These are phyloP conservation scores for Xylariaceae sp. DNA, from an alignment of 2,329 filamentous ascomycete species.

Conservation along the genomic window DNA sequence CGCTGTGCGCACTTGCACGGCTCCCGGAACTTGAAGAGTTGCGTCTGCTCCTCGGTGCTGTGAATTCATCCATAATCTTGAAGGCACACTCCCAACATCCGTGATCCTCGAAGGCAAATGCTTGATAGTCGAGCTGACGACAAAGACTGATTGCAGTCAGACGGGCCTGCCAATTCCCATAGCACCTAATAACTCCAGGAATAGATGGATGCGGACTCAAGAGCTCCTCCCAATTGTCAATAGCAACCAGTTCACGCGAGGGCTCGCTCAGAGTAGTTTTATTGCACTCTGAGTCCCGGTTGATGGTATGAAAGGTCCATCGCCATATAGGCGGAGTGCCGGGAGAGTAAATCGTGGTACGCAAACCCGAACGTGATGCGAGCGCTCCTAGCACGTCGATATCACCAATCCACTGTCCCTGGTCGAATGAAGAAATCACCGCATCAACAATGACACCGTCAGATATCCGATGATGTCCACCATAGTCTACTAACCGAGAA, in stretches of 20 bases:
- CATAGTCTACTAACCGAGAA: not conserved
- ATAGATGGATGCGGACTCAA: slow-evolving; percentile 1
- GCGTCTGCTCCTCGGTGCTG: not conserved
- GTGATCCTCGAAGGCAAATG: slow-evolving; percentile 2
- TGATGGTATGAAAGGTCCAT: not conserved
- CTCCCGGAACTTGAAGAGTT: not conserved
- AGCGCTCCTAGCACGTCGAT: not conserved
- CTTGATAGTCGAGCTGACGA: not conserved
- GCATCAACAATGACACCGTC: slow-evolving; percentile 1
- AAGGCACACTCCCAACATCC: slow-evolving; percentile 9
- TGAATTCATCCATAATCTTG: not conserved
- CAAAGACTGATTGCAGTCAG: slow-evolving; percentile 1
- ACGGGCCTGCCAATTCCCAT: slow-evolving; percentile 10
- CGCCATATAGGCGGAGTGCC: not conserved
- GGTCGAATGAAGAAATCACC: slow-evolving; percentile 2
- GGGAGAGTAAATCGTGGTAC: too few relatives aligned
- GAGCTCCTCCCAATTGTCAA: slow-evolving; percentile 10
- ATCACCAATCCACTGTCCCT: slow-evolving; percentile 2
- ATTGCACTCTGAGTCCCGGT: not conserved
- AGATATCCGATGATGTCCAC: not conserved
- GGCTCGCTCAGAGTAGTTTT: not conserved
- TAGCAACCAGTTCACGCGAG: slow-evolving; percentile 1
- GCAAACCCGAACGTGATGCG: too few relatives aligned
- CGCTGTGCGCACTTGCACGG: too few relatives aligned
- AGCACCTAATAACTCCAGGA: slow-evolving; percentile 2